Base-by-base conservation (phyloP, 768 basidiomycete genomes). In the Hortiboletus flavorubellus region DNA sequence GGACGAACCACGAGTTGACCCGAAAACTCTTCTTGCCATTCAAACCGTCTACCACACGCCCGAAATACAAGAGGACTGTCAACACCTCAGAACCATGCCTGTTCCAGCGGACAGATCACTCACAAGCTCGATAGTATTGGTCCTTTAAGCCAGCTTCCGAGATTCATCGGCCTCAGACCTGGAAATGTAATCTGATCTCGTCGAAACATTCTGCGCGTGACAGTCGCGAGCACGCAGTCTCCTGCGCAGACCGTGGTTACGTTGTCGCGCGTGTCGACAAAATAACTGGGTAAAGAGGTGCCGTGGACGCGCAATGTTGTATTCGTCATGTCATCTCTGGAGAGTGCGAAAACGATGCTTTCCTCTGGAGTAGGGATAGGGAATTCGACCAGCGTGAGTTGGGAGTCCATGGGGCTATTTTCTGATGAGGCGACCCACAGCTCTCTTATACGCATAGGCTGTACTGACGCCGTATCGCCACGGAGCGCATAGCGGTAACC, bases 1-100 rank as follows among this genome's bases (percentile, higher is more conserved):
- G 2, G 34, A 60, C 60, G 53, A 43, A 65, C 64, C 51, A 66
- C 50, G 35, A 58, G 54, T 15, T 54, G 56, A 21, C 49, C 46
- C 5, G 18, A 29, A 34, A 8, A 0, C 10, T 42, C 21, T 31
- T 38, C 34, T 35, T 18, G 37, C 64, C 64, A 64, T 30, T 66
- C 49, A 12, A 60, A 58, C 15, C 37, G 58, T 53, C 54, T 51
- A 9, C 56, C 54, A 12, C n/a, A 38, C 16, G 10, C 46, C 3
- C 31, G 30, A 39, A 64, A 58, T 8, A 26, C 44, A 5, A 66
- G 54, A 2, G 64, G 59, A 30, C 59, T 65, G 21, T 34, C 37
- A 7, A 21, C n/a, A 4, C 9, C 15, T 56, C 21, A 49, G 44
- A 37, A 33, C 26, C 35, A 30, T 15, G 8, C 50, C 30, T 23